Evolutionary conservation across 2,329 filamentous ascomycete genomes (phyloP).

Genomic region (Botryotinia convoluta): DNA sequence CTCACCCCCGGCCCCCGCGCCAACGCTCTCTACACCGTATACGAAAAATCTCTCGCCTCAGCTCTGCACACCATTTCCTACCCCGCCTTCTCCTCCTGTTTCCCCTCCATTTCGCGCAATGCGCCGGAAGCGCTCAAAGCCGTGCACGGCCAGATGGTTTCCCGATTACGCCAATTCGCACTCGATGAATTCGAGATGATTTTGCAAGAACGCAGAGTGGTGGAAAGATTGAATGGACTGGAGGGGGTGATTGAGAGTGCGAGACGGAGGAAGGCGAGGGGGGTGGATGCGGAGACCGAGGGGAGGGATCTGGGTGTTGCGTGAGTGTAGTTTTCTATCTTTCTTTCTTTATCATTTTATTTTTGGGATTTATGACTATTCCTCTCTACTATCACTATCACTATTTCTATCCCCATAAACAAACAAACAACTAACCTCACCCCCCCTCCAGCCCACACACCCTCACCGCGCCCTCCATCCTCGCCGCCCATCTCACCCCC

Average conservation of each 20-base stretch:
- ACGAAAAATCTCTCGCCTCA: constrained; percentile 50
- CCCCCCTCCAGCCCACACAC: constrained; percentile 49
- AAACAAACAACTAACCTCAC: not conserved
- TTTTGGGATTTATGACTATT: too few species aligned
- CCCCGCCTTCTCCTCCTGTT: constrained; percentile 59
- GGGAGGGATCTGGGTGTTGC: not conserved
- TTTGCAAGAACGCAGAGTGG: constrained; percentile 50
- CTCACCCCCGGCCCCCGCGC: constrained; percentile 56
- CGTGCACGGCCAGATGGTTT: constrained; percentile 58
- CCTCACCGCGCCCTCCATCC: constrained; percentile 51
- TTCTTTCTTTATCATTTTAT: not conserved
- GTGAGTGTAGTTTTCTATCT: not conserved
- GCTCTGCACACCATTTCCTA: constrained; percentile 56
- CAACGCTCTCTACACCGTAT: constrained; percentile 52
- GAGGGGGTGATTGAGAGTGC: constrained; percentile 56
- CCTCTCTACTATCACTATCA: too few species aligned
- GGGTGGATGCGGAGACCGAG: constrained; percentile 11
- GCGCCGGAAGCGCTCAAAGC: constrained; percentile 51
- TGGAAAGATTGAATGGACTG: constrained; percentile 57
- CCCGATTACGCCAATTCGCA: constrained; percentile 53
- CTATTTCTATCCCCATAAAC: not conserved
- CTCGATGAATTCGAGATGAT: constrained; percentile 59
- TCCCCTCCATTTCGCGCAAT: constrained; percentile 55
- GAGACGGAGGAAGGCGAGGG: constrained; percentile 25
- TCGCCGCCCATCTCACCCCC: constrained; percentile 55